A percentile compares a stretch with the other conserved stretches of the same genome.
Conservation (phyloP, 2,329 filamentous ascomycete species). For the Stemphylium vesicarium region DNA sequence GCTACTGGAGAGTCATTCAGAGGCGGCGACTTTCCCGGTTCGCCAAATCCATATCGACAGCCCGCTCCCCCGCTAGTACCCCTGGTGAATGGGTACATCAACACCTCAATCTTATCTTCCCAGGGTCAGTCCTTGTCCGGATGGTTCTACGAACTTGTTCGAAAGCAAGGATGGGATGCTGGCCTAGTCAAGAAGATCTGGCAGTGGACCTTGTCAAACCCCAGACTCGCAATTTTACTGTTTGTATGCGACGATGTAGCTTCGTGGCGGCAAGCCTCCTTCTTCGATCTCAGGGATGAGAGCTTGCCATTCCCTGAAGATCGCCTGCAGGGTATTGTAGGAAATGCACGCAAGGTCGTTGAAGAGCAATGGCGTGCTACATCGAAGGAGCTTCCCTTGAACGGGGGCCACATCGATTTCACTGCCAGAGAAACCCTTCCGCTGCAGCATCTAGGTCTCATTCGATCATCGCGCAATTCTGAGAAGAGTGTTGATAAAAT, state of each 20-base stretch:
- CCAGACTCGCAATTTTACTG: slow-evolving; percentile 46
- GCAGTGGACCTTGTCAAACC: slow-evolving; percentile 51
- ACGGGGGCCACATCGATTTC: slow-evolving; percentile 48
- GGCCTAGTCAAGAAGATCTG: slow-evolving; percentile 45
- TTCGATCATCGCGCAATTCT: slow-evolving; percentile 40
- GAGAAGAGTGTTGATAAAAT: slow-evolving; percentile 48
- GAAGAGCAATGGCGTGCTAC: slow-evolving; percentile 51
- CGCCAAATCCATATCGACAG: slow-evolving; percentile 47
- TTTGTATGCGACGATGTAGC: slow-evolving; percentile 49
- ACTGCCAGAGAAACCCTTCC: slow-evolving; percentile 46
- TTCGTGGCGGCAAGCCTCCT: slow-evolving; percentile 47
- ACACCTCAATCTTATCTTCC: slow-evolving; percentile 42
- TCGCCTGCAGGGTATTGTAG: slow-evolving; percentile 47
- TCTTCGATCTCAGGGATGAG: slow-evolving; percentile 48
- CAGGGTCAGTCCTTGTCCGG: slow-evolving; percentile 47
- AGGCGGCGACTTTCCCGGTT: slow-evolving; percentile 36
- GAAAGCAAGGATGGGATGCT: slow-evolving; percentile 46
- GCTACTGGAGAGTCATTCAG: slow-evolving; percentile 40
- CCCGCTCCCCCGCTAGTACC: slow-evolving; percentile 32
- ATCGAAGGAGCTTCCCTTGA: slow-evolving; percentile 47
- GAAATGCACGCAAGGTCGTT: slow-evolving; percentile 47
- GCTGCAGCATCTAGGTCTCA: slow-evolving; percentile 39
- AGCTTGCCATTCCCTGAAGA: slow-evolving; percentile 48
- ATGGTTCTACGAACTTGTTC: slow-evolving; percentile 46
- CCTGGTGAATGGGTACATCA: slow-evolving; percentile 47